These are phyloP conservation scores for Nakazawaea pomicola DNA, from an alignment of 805 yeast species.

Conservation along the genomic window DNA sequence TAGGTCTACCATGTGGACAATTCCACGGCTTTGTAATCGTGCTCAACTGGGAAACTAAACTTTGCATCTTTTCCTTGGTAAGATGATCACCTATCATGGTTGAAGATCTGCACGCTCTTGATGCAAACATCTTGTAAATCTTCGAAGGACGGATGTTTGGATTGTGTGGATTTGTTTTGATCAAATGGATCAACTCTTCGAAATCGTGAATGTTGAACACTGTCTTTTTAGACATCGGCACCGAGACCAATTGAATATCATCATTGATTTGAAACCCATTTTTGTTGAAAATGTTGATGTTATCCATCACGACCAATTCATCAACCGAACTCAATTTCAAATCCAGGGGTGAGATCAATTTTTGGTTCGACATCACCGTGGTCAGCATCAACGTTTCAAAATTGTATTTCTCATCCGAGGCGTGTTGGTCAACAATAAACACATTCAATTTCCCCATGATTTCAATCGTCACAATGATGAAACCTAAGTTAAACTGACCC, in stretches of 20 bases:
- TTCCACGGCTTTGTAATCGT: slow-evolving; percentile 90
- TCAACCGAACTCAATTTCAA: slow-evolving; percentile 75
- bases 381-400: slow-evolving; percentile 46
- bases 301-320: slow-evolving; percentile 64
- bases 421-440: slow-evolving; percentile 95
- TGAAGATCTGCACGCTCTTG: slow-evolving; percentile 91
- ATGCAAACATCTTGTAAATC: slow-evolving; percentile 79
- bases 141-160: slow-evolving; percentile 59
- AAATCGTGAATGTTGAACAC: slow-evolving; percentile 67
- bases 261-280: slow-evolving; percentile 80
- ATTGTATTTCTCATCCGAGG: slow-evolving; percentile 92
- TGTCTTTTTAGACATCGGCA: slow-evolving; percentile 71
- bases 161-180: slow-evolving; percentile 48
- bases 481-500: slow-evolving; percentile 96
- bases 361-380: slow-evolving; percentile 59
- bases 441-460: slow-evolving; percentile 41
- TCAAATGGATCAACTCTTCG: slow-evolving; percentile 66
- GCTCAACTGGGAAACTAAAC: slow-evolving; percentile 64
- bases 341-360: slow-evolving; percentile 52
- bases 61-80: slow-evolving; percentile 52
- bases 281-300: slow-evolving; percentile 47
- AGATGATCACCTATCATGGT: slow-evolving; percentile 89
- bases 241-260: slow-evolving; percentile 44
- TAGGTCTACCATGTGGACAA: slow-evolving; percentile 97
- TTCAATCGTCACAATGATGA: slow-evolving; percentile 67